Percentiles rank a stretch among this genome's conserved stretches.
phyloP scores from a whole-genome alignment of 805 yeast genomes.

The Teunomyces funiuensis region DNA sequence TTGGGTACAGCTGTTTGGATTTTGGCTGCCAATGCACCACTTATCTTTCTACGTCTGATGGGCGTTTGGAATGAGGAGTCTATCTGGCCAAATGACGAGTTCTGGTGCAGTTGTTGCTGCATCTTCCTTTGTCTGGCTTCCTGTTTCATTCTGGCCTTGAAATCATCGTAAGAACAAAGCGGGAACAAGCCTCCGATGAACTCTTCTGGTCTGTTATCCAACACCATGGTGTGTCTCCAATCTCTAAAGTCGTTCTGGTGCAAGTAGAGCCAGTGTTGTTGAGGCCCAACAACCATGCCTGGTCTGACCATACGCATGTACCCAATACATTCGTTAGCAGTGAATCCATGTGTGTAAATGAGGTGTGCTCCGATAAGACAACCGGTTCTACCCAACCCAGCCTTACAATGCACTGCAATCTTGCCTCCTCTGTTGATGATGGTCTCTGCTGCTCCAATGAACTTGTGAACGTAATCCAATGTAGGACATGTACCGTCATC shows the following conservation, averaged over 20 bases:
- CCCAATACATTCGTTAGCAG: slow-evolving; percentile 95
- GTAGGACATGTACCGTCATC: slow-evolving; percentile 99
- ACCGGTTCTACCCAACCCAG: slow-evolving; percentile 97
- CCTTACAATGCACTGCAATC: slow-evolving; percentile 98
- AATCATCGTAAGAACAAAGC: slow-evolving; percentile 60
- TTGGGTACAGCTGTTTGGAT: slow-evolving; percentile 80
- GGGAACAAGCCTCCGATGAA: slow-evolving; percentile 68
- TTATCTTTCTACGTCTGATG: slow-evolving; percentile 61
- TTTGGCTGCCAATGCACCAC: slow-evolving; percentile 67
- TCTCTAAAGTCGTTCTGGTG: slow-evolving; percentile 96
- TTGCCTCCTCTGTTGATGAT: slow-evolving; percentile 84
- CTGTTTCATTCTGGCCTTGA: slow-evolving; percentile 51
- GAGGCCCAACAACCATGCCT: slow-evolving; percentile 99
- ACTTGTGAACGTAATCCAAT: slow-evolving; percentile 86
- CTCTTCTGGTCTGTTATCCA: slow-evolving; percentile 66
- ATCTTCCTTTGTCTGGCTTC: slow-evolving; percentile 39
- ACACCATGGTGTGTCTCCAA: slow-evolving; percentile 89
- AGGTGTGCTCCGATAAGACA: slow-evolving; percentile 96
- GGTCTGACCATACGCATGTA: slow-evolving; percentile 96
- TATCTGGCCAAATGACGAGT: slow-evolving; percentile 27
- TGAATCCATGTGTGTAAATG: slow-evolving; percentile 93
- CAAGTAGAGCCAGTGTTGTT: slow-evolving; percentile 96
- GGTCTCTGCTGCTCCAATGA: slow-evolving; percentile 93
- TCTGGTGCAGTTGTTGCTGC: slow-evolving; percentile 32
- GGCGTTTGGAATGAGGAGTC: slow-evolving; percentile 69